Evolutionary conservation across 805 yeast species (phyloP).

Genomic region (Lipomyces sp.): DNA sequence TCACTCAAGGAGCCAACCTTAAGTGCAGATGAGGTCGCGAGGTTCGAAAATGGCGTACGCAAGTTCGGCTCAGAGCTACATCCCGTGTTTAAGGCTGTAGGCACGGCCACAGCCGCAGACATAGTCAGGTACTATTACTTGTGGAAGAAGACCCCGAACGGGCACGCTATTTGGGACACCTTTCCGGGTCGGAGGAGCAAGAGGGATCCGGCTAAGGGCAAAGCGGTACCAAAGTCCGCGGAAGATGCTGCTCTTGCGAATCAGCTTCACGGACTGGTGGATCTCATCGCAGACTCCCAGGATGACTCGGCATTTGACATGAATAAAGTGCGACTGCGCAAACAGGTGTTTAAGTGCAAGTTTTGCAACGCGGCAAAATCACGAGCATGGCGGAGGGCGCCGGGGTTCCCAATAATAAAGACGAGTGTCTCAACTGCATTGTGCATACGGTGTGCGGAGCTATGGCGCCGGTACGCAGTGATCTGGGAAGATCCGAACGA

Average conservation of each 20-base stretch:
- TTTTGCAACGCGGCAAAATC: constrained; percentile 62
- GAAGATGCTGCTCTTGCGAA: constrained; percentile 30
- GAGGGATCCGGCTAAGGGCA: constrained; percentile 42
- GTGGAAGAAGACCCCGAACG: constrained; percentile 84
- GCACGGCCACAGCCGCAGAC: constrained; percentile 69
- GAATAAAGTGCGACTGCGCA: constrained; percentile 45
- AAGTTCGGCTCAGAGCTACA: constrained; percentile 74
- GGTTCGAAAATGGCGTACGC: constrained; percentile 72
- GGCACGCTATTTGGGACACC: constrained; percentile 78
- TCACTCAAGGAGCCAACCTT: constrained; percentile 75
- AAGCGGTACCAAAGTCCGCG: constrained; percentile 26
- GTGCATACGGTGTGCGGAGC: constrained; percentile 79
- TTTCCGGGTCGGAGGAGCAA: constrained; percentile 68
- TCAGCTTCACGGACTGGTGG: constrained; percentile 36
- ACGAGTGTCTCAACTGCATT: constrained; percentile 51
- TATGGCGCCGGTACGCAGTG: constrained; percentile 89
- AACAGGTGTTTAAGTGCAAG: constrained; percentile 57
- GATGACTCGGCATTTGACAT: constrained; percentile 72
- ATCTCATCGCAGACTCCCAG: constrained; percentile 56
- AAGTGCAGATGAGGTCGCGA: constrained; percentile 54
- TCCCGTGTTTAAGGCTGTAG: constrained; percentile 69
- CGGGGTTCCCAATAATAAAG: constrained; percentile 52
- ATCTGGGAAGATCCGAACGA: constrained; percentile 79
- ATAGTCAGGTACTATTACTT: constrained; percentile 82
- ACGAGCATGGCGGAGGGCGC: constrained; percentile 64